phyloP scores from a whole-genome alignment of 306 rosid genomes.

The Luffa acutangula region DNA sequence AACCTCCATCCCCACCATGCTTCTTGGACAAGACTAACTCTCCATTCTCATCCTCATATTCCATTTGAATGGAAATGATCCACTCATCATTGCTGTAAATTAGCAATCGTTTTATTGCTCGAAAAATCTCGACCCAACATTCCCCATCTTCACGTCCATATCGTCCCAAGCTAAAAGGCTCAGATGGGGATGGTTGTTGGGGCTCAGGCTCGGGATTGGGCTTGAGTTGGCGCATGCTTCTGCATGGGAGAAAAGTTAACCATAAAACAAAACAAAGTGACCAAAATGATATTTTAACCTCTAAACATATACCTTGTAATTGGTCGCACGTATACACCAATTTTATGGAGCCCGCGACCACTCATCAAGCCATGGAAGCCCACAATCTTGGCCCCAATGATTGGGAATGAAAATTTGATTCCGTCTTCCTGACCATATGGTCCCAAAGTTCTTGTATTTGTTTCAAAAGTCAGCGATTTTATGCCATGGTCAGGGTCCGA shows the following conservation, averaged over 20 bases:
- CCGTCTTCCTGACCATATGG: not conserved
- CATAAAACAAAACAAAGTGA: too few relatives aligned
- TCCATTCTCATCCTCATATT: not conserved
- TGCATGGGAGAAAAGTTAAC: not conserved
- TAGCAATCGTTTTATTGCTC: not conserved
- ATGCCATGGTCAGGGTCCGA: not conserved
- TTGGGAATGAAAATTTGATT: not conserved
- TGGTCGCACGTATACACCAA: not conserved
- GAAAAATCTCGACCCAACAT: not conserved
- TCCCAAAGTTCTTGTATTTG: not conserved
- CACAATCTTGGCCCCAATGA: not conserved
- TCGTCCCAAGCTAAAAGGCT: not conserved
- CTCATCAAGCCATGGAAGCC: not conserved
- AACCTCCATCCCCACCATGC: not conserved
- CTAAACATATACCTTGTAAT: not conserved
- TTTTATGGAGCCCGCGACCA: not conserved
- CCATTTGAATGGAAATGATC: not conserved
- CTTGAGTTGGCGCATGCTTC: not conserved
- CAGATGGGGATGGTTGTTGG: not conserved
- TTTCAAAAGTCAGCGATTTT: not conserved
- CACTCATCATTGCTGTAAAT: not conserved
- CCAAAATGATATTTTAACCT: too few relatives aligned
- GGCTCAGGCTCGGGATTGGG: not conserved
- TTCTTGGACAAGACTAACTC: not conserved
- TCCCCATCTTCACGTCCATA: not conserved